Evolutionary conservation across 164 flowering plant species (phyloP).

Genomic region (Magnolia officinalis): DNA sequence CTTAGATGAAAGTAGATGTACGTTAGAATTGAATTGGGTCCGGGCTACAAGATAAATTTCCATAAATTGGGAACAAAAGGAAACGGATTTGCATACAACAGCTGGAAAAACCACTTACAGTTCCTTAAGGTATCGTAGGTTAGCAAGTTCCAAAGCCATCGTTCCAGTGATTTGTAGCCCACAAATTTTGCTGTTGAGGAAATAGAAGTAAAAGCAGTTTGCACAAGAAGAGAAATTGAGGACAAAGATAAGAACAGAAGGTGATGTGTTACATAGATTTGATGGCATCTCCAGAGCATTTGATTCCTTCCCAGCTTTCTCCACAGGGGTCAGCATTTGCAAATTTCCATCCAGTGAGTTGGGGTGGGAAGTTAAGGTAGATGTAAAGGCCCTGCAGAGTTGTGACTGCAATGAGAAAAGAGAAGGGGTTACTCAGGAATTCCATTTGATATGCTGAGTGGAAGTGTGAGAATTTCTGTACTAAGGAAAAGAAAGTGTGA

Average conservation of each 20-base stretch:
- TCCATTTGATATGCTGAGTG: too few species aligned
- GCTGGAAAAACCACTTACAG: slow-evolving; percentile 41
- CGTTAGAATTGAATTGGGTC: too few species aligned
- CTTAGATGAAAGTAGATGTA: not conserved
- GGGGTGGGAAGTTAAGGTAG: slow-evolving; percentile 46
- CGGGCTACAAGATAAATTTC: too few species aligned
- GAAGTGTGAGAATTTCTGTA: too few species aligned
- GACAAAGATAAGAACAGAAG: not conserved
- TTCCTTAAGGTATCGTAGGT: slow-evolving; percentile 51
- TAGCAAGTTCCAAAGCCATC: slow-evolving; percentile 47
- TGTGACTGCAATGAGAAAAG: slow-evolving; percentile 35
- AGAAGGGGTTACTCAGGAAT: too few species aligned
- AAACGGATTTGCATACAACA: not conserved
- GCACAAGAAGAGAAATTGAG: not conserved
- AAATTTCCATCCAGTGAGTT: slow-evolving; percentile 59
- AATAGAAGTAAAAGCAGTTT: not conserved
- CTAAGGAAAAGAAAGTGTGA: too few species aligned
- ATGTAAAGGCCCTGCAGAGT: slow-evolving; percentile 59
- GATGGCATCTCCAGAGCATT: slow-evolving; percentile 60
- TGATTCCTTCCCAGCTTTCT: slow-evolving; percentile 73
- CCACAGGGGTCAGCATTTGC: slow-evolving; percentile 75
- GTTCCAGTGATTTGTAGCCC: slow-evolving; percentile 53
- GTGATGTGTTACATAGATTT: slow-evolving; percentile 43
- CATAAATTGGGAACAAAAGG: not conserved
- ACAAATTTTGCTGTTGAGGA: slow-evolving; percentile 42